Percentiles rank a stretch among this genome's conserved stretches.
Conservation (phyloP, 2,329 filamentous ascomycete species). For the Alternaria rosae region DNA sequence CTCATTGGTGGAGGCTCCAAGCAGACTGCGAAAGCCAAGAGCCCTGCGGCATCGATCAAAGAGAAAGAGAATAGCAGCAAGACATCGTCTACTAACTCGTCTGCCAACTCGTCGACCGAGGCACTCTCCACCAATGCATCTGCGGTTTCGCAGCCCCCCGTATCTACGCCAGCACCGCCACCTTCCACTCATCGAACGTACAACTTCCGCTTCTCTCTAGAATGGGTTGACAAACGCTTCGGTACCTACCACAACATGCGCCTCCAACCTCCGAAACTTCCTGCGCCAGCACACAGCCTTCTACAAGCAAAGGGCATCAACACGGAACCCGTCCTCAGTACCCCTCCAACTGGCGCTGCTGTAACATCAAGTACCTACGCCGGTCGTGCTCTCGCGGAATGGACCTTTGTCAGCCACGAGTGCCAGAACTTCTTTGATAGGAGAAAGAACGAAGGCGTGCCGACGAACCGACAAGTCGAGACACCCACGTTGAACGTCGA, state of each 20-base stretch:
- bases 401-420: conserved; percentile 76
- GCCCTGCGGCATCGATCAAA: conserved; percentile 28
- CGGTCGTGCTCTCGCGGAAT: conserved; percentile 79
- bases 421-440: conserved; percentile 84
- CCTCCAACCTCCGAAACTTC: conserved; percentile 73
- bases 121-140: conserved; percentile 10
- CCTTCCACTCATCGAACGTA: conserved; percentile 65
- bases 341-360: conserved; percentile 49
- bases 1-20: conserved; percentile 63
- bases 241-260: conserved; percentile 66
- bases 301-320: conserved; percentile 56
- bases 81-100: conserved; percentile 2
- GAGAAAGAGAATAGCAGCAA: conserved; percentile 34
- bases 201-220: conserved; percentile 77
- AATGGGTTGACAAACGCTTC: conserved; percentile 67
- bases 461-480: conserved; percentile 71
- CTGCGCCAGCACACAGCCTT: conserved; percentile 72
- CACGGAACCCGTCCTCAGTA: conserved; percentile 29
- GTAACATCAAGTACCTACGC: conserved; percentile 63
- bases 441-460: conserved; percentile 75
- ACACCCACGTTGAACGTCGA: conserved; percentile 71
- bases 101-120: conserved; percentile 16
- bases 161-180: conserved; percentile 47
- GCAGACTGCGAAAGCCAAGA: conserved; percentile 52
- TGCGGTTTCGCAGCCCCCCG: conserved; percentile 10